Conservation (phyloP, 768 basidiomycete species). For the Scleroderma citrinum region DNA sequence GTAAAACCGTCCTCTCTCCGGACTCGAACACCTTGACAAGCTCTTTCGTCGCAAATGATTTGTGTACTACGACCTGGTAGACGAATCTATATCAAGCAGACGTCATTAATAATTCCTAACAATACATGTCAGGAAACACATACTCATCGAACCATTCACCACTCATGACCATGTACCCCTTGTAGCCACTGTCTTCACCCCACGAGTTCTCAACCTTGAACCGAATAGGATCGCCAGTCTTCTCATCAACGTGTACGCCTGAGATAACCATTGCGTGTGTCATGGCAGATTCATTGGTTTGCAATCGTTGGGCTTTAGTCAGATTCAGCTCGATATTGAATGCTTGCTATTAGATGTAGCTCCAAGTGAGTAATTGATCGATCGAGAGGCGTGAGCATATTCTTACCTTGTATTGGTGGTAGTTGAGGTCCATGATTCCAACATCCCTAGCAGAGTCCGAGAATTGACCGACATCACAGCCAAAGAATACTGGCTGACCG, state of each 20-base stretch:
- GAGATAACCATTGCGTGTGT: conserved; percentile 89
- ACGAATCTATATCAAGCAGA: conserved; percentile 64
- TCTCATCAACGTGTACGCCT: conserved; percentile 78
- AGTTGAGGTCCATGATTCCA: conserved; percentile 83
- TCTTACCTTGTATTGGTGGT: conserved; percentile 75
- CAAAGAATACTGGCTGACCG: conserved; percentile 90
- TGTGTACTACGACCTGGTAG: conserved; percentile 90
- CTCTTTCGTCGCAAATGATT: conserved; percentile 70
- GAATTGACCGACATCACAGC: conserved; percentile 91
- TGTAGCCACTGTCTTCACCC: conserved; percentile 70
- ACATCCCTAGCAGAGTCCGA: conserved; percentile 47
- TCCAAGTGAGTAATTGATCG: conserved; percentile 1
- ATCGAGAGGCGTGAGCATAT: background rate
- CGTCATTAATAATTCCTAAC: conserved; percentile 2
- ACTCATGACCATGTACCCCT: conserved; percentile 91
- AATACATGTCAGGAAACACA: conserved; percentile 23
- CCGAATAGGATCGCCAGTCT: conserved; percentile 65
- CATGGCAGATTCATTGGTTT: conserved; percentile 82
- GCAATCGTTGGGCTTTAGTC: conserved; percentile 80
- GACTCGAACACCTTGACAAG: conserved; percentile 76
- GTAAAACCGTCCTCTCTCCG: conserved; percentile 60
- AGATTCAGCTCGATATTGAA: conserved; percentile 78
- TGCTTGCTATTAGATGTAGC: conserved; percentile 62
- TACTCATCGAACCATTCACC: conserved; percentile 90
- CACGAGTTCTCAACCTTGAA: conserved; percentile 98